These are phyloP conservation scores for Euphrasia arctica DNA, from an alignment of 305 asterid species.

Conservation along the genomic window DNA sequence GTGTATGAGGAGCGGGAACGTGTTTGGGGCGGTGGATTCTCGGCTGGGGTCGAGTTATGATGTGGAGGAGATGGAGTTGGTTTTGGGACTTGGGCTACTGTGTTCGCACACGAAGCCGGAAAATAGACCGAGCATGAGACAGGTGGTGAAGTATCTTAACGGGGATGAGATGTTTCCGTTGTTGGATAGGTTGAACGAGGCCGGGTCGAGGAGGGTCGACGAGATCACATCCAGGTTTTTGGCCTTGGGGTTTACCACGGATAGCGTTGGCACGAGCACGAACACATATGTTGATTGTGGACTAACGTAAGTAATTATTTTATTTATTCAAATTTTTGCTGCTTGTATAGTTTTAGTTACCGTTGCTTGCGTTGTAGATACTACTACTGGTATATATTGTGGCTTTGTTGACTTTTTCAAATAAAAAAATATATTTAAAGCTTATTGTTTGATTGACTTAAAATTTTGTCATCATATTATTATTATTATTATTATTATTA, in stretches of 20 bases:
- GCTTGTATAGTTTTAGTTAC: too few species aligned
- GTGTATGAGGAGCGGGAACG: constrained; percentile 35
- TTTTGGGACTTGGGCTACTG: constrained; percentile 62
- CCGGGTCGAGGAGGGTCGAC: constrained; percentile 38
- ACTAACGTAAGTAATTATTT: too few species aligned
- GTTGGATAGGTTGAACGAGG: constrained; percentile 35
- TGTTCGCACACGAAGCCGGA: constrained; percentile 63
- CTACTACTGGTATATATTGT: too few species aligned
- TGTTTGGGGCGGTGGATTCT: constrained; percentile 52
- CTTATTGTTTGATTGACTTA: too few species aligned
- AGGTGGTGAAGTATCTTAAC: constrained; percentile 50
- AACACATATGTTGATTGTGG: too few species aligned
- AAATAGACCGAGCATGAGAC: constrained; percentile 60
- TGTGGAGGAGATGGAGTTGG: constrained; percentile 50
- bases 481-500: too few species aligned
- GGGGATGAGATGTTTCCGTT: constrained; percentile 48
- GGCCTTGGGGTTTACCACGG: constrained; percentile 32
- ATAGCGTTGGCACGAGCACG: constrained; percentile 17
- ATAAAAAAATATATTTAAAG: too few species aligned
- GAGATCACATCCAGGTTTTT: constrained; percentile 40
- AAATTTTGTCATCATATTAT: too few species aligned
- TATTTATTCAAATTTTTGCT: too few species aligned
- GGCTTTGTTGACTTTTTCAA: too few species aligned
- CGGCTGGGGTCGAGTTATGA: constrained; percentile 31
- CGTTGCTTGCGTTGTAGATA: too few species aligned